Base-by-base conservation (phyloP, 2,329 filamentous ascomycete species). In the Shiraia sp. region DNA sequence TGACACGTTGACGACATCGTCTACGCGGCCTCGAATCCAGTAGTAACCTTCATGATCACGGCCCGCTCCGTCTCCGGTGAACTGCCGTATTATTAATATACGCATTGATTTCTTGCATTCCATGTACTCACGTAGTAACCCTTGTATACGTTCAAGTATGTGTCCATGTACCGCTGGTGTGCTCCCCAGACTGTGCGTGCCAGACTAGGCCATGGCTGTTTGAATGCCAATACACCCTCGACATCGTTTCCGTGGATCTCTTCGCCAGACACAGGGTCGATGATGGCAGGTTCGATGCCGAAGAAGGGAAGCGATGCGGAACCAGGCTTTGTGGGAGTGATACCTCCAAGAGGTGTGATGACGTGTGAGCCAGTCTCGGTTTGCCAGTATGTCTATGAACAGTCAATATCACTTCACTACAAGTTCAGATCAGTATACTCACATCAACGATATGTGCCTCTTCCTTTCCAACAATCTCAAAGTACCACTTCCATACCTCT, bases 401-500 rank as follows among this genome's bases (percentile, higher is more conserved):
- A 13, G 32, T 69, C 37, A 69, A 57, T 32, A 33, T 31, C 4
- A 22, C 30, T 27, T 17, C 19, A 29, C 30, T 16, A 25, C 8
- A 27, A 22, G 25, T 26, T 10, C 13, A 10, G 14, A 31, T 16
- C 24, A 12, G 3, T 27, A 30, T 41, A 82, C 90, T 81, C 77
- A 95, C 90, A 70, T 99, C 93, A 40, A 96, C 86, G 70, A 99
- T 79, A 66, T 99, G 93, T 34, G 89, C 87, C 71, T 95, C 86
- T 72, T 92, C 86, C 79, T 90, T 95, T 65, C 93, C 93, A 38
- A 99, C 90, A 57, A 87, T 81, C 72, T 97, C 90, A 69, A 90
- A 92, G 75, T 97, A 99, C 93, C 93, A 99, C 76, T 97, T 97
- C 93, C 93, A 99, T 45, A 99, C 88, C 72, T 99, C 93, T 15